phyloP scores from a whole-genome alignment of 805 yeast species.

The Lipomyces yamanashiensis region DNA sequence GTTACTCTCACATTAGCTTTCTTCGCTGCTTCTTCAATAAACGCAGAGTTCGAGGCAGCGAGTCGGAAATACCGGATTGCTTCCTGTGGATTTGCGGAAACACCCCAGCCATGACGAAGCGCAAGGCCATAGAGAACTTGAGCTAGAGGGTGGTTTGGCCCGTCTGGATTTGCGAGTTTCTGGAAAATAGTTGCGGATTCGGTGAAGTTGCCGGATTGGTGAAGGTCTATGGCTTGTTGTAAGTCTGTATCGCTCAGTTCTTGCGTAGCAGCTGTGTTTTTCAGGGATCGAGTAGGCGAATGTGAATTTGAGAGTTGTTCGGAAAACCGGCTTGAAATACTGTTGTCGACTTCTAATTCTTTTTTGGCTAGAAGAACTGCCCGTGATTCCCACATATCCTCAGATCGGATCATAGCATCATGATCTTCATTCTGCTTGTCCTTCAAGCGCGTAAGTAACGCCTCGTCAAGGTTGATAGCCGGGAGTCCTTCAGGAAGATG shows the following conservation, averaged over 20 bases:
- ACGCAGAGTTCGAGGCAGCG: constrained; percentile 40
- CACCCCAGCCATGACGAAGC: constrained; percentile 45
- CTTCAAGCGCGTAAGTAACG: neutral
- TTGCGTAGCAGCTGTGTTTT: too few species aligned
- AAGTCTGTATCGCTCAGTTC: constrained; percentile 28
- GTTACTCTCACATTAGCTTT: constrained; percentile 14
- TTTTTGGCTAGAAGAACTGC: constrained; percentile 23
- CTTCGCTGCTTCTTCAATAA: constrained; percentile 31
- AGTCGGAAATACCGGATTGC: constrained; percentile 40
- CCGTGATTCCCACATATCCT: constrained; percentile 18
- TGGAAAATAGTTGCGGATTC: constrained; percentile 34
- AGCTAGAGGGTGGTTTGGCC: constrained; percentile 40
- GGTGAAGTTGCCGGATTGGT: constrained; percentile 39
- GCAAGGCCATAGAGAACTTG: constrained; percentile 43
- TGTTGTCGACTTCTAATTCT: neutral
- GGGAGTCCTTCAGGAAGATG: constrained; percentile 3
- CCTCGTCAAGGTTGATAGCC: neutral
- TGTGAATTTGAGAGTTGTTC: neutral
- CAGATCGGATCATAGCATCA: constrained; percentile 2
- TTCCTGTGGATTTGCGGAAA: constrained; percentile 29
- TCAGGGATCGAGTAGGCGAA: too few species aligned
- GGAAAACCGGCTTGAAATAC: neutral
- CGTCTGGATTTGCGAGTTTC: constrained; percentile 40
- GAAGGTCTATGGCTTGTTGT: constrained; percentile 42
- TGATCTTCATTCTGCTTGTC: neutral